These are phyloP conservation scores for Fereydounia khargensis DNA, from an alignment of 1,284 basidiomycete species.

Conservation along the genomic window DNA sequence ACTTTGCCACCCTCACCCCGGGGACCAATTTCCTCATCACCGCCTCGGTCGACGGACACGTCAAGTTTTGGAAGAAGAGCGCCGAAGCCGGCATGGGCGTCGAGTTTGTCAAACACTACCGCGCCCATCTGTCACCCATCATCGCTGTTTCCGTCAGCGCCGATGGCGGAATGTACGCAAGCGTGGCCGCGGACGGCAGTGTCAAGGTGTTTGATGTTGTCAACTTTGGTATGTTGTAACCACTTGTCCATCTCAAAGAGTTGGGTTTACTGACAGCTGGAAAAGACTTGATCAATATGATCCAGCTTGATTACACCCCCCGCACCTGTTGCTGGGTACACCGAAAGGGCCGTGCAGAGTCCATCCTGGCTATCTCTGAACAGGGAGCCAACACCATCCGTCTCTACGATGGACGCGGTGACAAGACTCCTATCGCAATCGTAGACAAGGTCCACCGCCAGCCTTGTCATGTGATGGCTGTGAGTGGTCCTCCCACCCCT, in stretches of 20 bases:
- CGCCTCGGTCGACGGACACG: constrained; percentile 87
- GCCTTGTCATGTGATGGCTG: constrained; percentile 85
- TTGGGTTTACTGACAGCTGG: constrained; percentile 61
- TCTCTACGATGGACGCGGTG: constrained; percentile 88
- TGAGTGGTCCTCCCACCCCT: constrained; percentile 60
- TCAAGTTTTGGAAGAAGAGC: constrained; percentile 99
- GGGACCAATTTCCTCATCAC: constrained; percentile 77
- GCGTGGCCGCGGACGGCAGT: constrained; percentile 60
- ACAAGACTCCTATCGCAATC: constrained; percentile 71
- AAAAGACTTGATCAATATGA: constrained; percentile 99
- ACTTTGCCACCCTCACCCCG: constrained; percentile 67
- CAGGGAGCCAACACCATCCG: constrained; percentile 71
- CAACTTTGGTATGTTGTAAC: constrained; percentile 84
- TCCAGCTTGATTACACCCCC: constrained; percentile 66
- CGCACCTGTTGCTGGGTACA: constrained; percentile 72
- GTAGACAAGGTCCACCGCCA: constrained; percentile 76
- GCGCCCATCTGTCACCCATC: constrained; percentile 82
- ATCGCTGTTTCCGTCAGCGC: constrained; percentile 79
- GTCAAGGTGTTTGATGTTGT: constrained; percentile 96
- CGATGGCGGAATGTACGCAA: constrained; percentile 89
- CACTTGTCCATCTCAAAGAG: constrained; percentile 1
- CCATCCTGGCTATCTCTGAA: constrained; percentile 85
- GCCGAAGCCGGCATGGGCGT: constrained; percentile 65
- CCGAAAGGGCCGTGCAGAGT: constrained; percentile 77
- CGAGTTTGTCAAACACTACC: constrained; percentile 60